These are phyloP conservation scores for Iris pallida DNA, from an alignment of 116 monocot genomes.

Conservation along the genomic window DNA sequence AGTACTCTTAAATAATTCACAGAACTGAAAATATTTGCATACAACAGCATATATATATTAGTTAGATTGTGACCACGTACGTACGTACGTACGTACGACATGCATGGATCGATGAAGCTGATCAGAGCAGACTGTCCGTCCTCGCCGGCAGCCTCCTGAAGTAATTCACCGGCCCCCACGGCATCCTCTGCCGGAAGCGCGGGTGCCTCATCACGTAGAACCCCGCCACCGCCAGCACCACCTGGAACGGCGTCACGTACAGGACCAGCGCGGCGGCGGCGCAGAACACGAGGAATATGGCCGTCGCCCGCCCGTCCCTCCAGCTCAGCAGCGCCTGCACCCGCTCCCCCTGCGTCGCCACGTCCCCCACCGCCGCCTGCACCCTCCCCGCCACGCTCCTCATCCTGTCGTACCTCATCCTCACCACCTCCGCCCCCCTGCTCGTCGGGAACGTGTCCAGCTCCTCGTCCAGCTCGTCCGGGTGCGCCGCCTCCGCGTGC, in stretches of 20 bases:
- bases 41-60: too few relatives aligned
- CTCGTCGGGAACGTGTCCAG: constrained; percentile 62
- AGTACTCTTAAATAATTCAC: too few relatives aligned
- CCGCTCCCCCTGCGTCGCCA: constrained; percentile 76
- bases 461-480: constrained; percentile 70
- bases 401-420: constrained; percentile 67
- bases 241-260: constrained; percentile 52
- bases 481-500: constrained; percentile 48
- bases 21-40: too few relatives aligned
- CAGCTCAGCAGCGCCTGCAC: constrained; percentile 51
- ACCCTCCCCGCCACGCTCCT: constrained; percentile 62
- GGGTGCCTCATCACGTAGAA: constrained; percentile 59
- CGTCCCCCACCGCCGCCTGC: constrained; percentile 60
- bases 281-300: constrained; percentile 44
- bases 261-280: constrained; percentile 42
- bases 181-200: constrained; percentile 57
- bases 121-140: constrained; percentile 38
- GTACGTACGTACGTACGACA: too few relatives aligned
- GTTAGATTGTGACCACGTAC: too few relatives aligned
- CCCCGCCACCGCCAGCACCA: constrained; percentile 41
- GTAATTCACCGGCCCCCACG: constrained; percentile 53
- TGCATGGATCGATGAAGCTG: too few relatives aligned
- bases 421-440: constrained; percentile 29
- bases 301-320: constrained; percentile 58
- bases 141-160: constrained; percentile 58